Conservation (phyloP, 345 rosid genomes). For the Moringa oleifera region DNA sequence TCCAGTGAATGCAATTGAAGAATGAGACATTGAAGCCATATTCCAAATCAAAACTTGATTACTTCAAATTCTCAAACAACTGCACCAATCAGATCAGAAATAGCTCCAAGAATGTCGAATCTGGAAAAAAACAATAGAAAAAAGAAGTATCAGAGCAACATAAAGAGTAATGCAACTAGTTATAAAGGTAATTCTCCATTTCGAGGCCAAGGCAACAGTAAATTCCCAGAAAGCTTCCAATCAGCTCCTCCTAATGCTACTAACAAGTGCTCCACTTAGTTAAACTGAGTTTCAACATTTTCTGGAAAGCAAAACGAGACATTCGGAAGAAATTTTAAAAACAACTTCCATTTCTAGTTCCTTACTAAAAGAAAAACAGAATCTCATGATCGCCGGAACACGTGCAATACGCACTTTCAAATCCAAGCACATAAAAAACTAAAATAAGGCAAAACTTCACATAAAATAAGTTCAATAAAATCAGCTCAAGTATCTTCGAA, state of each 20-base stretch:
- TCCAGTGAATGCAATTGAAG: conserved; percentile 42
- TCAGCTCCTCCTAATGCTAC: not conserved
- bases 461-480: conserved; percentile 1
- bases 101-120: not conserved
- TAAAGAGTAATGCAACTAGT: not conserved
- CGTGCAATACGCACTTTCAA: not conserved
- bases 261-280: not conserved
- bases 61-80: conserved; percentile 16
- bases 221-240: not conserved
- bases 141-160: not conserved
- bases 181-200: not conserved
- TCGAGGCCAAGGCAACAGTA: not conserved
- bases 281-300: conserved; percentile 2
- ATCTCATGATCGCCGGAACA: not conserved
- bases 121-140: too few relatives aligned
- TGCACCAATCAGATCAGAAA: conserved; percentile 14
- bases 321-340: not conserved
- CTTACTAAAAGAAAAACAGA: conserved; percentile 9
- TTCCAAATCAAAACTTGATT: conserved; percentile 9
- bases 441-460: conserved; percentile 1
- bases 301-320: not conserved
- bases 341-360: conserved; percentile 5
- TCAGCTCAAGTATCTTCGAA: not conserved
- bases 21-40: conserved; percentile 66
- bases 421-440: not conserved